These are phyloP conservation scores for Drechslerella dactyloides DNA, from an alignment of 2,329 filamentous ascomycete genomes.

Conservation along the genomic window DNA sequence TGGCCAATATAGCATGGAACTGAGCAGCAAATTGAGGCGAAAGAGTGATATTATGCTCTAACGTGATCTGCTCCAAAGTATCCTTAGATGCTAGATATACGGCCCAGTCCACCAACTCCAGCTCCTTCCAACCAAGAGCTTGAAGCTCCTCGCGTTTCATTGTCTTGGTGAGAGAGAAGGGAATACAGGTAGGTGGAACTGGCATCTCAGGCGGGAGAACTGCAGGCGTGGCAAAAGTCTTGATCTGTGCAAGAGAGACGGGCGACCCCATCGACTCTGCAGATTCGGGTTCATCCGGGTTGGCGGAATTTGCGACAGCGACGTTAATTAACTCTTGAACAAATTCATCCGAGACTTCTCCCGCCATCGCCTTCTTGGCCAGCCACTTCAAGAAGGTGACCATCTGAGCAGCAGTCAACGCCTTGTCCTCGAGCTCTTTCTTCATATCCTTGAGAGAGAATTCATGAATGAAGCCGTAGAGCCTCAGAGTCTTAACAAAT, in stretches of 20 bases:
- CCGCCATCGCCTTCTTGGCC: slow-evolving; percentile 71
- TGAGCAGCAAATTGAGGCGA: slow-evolving; percentile 76
- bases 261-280: slow-evolving; percentile 66
- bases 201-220: slow-evolving; percentile 83
- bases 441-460: slow-evolving; percentile 88
- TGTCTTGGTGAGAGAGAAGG: slow-evolving; percentile 78
- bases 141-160: slow-evolving; percentile 73
- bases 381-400: slow-evolving; percentile 85
- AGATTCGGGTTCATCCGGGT: slow-evolving; percentile 44
- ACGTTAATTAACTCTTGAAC: slow-evolving; percentile 76
- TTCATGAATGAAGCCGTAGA: slow-evolving; percentile 84
- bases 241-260: slow-evolving; percentile 76
- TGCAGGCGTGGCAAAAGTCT: slow-evolving; percentile 74
- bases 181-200: slow-evolving; percentile 79
- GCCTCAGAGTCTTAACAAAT: slow-evolving; percentile 80
- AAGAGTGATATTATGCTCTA: slow-evolving; percentile 73
- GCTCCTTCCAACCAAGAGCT: slow-evolving; percentile 81
- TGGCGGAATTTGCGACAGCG: slow-evolving; percentile 69
- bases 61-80: slow-evolving; percentile 64
- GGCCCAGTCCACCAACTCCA: slow-evolving; percentile 86
- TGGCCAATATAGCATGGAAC: slow-evolving; percentile 80
- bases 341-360: slow-evolving; percentile 73
- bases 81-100: slow-evolving; percentile 73
- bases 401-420: slow-evolving; percentile 78
- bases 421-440: slow-evolving; percentile 79